Evolutionary conservation across 2,329 filamentous ascomycete genomes (phyloP), one percentile per base, ranked within the genome.

Genomic region (Capronia americana): DNA sequence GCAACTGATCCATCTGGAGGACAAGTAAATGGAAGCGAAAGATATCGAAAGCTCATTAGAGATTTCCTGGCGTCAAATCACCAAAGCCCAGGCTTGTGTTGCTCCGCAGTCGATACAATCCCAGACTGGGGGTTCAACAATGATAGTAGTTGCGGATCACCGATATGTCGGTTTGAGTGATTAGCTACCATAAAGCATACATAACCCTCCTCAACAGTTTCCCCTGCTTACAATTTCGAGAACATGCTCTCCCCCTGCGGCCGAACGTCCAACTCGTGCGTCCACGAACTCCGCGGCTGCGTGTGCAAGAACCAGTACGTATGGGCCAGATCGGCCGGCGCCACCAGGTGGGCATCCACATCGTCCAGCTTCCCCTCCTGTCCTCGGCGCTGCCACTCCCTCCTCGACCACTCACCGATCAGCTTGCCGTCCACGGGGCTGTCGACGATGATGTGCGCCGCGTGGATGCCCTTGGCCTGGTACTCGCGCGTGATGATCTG

Each of bases 251-350:
- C 69, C 57, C 68, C 65, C 58, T 69, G 61, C 20, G 69, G 57
- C 23, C 84, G 77, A 17, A 85, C 79, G 72, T 86, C 84, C 65
- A 86, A 77, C 74, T 87, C 85, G 73, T 83, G 83, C 0, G 84
- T 84, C 64, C 85, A 86, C 5, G 81, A 79, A 10, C 81, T 82
- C 72, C 77, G 77, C 2, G 82, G 81, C 75, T 87, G 84, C 0
- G 78, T 82, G 64, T 86, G 84, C 70, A 87, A 70, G 70, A 81
- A 79, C 84, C 84, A 87, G 68, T 86, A 87, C 7, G 82, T 78
- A 65, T 86, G 82, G 7, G 84, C 84, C 75, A 87, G 85, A 77
- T 85, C 57, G 1, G 61, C 63, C 4, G 57, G 64, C 59, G 30
- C n/a, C 11, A 64, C 56, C 11, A 70, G 59, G 53, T 68, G 64